Evolutionary conservation across 306 rosid species (phyloP), one percentile per base, ranked within the genome.

Genomic region (Prunus fruticosa): DNA sequence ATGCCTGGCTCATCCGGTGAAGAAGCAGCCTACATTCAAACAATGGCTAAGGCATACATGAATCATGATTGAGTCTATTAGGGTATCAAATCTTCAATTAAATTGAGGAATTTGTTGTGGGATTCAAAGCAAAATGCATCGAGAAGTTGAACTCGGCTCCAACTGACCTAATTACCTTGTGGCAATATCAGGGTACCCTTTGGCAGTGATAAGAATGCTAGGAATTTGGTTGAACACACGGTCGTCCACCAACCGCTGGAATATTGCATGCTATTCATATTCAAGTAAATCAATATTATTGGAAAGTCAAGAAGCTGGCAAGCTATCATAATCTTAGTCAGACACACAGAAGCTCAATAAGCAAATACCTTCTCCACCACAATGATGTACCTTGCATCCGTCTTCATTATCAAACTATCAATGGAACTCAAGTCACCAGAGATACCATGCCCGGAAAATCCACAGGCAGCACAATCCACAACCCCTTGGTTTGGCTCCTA

Each of bases 101-200:
- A 38, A 52, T 6, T 52, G 22, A n/a, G 9, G 57, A 22, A 38
- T 38, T 38, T 38, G 9, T 38, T 38, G 52, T 4, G 46, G 13
- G 47, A 58, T 65, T 67, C 54, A 60, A 63, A 25, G 11, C 10
- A n/a, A 19, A 51, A 9, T 58, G 62, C 51, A 41, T 32, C 72
- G 4, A 30, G 73, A 1, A 28, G 49, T 16, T 64, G 38, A 78
- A 45, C 45, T 82, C 14, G 19, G 27, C 64, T 80, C 81, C 41
- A 74, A 78, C 43, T 69, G 64, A 76, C 62, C 46, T 65, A 16
- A 56, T 51, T 79, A 95, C 99, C 99, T 88, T 46, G 96, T 90
- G 67, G 96, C 97, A 27, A 92, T 88, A 85, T 92, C 97, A 49
- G 97, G 99, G 82, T 95, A 95, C 65, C 99, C 97, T 89, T 83